Percentiles rank a stretch among this genome's conserved stretches.
Evolutionary conservation across 1,284 basidiomycete species (phyloP).

Genomic region (Ustilago lituana): DNA sequence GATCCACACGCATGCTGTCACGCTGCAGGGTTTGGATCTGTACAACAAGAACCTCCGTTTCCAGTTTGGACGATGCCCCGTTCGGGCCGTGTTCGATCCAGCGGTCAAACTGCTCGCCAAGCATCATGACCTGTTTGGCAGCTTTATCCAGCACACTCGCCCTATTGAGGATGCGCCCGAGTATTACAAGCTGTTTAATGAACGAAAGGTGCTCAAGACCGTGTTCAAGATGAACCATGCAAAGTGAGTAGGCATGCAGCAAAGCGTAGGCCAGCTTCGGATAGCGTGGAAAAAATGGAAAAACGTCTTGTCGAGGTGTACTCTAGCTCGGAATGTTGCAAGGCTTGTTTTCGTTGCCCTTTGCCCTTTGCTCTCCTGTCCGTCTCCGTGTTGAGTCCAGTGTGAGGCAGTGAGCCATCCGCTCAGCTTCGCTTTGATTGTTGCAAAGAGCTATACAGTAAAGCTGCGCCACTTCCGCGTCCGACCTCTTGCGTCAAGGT

Average conservation of each 20-base stretch:
- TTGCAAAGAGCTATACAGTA: too few species aligned
- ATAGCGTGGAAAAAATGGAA: too few species aligned
- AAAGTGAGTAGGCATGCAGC: conserved; percentile 3
- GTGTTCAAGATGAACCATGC: conserved; percentile 47
- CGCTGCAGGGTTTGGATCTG: conserved; percentile 70
- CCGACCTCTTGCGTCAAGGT: too few species aligned
- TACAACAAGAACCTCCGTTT: conserved; percentile 81
- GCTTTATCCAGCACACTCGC: conserved; percentile 61
- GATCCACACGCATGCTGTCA: conserved; percentile 70
- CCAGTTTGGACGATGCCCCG: conserved; percentile 87
- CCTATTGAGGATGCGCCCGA: conserved; percentile 57
- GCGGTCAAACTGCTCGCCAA: conserved; percentile 58
- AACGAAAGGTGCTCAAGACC: conserved; percentile 52
- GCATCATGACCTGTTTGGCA: conserved; percentile 56
- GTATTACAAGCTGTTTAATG: conserved; percentile 62
- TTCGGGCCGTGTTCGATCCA: conserved; percentile 57
- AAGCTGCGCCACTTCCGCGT: too few species aligned
- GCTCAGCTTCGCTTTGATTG: too few species aligned
- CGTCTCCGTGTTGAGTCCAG: too few species aligned
- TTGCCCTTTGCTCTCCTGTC: too few species aligned
- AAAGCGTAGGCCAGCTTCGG: too few species aligned
- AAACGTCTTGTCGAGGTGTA: too few species aligned
- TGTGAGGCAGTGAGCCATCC: too few species aligned
- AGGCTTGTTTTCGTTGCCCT: too few species aligned
- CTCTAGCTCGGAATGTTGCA: too few species aligned